Evolutionary conservation across 495 filamentous ascomycete species (phyloP).

Genomic region (Trichoderma orchidacearum): DNA sequence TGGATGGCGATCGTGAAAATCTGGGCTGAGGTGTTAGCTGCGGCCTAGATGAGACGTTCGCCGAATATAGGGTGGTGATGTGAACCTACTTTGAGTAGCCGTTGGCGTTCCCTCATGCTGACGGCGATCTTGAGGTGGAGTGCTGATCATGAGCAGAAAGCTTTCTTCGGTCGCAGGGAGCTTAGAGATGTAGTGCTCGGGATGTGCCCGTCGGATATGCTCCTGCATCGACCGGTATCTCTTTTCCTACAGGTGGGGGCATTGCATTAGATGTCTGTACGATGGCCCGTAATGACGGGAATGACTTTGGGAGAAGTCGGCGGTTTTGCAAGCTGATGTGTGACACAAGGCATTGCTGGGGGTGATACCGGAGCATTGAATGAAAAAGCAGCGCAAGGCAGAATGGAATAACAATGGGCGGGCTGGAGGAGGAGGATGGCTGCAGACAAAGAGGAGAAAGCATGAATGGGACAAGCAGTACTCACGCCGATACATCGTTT

Average conservation of each 20-base stretch:
- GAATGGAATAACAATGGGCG: neutral
- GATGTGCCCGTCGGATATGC: slow-evolving; percentile 95
- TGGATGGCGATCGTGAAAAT: slow-evolving; percentile 25
- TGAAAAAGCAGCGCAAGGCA: neutral
- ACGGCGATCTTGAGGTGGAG: slow-evolving; percentile 71
- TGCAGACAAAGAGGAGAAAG: slow-evolving; percentile 2
- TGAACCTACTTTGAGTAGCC: neutral
- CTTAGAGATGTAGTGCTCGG: slow-evolving; percentile 96
- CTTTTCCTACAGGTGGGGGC: slow-evolving; percentile 56
- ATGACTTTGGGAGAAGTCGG: neutral
- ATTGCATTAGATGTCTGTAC: neutral
- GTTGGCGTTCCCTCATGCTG: slow-evolving; percentile 11
- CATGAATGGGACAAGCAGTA: slow-evolving; percentile 13
- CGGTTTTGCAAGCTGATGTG: neutral
- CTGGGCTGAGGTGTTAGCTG: slow-evolving; percentile 1
- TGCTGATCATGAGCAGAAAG: slow-evolving; percentile 90
- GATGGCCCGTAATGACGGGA: neutral
- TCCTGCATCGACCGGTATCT: slow-evolving; percentile 99
- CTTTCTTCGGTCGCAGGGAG: slow-evolving; percentile 97
- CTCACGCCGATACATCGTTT: slow-evolving; percentile 96
- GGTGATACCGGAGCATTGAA: neutral
- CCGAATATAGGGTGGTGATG: neutral
- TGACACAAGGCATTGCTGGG: neutral
- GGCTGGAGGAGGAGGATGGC: neutral
- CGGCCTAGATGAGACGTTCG: neutral